Evolutionary conservation across 2,329 filamentous ascomycete species (phyloP), one percentile per base, ranked within the genome.

Genomic region (Botrytis fragariae): DNA sequence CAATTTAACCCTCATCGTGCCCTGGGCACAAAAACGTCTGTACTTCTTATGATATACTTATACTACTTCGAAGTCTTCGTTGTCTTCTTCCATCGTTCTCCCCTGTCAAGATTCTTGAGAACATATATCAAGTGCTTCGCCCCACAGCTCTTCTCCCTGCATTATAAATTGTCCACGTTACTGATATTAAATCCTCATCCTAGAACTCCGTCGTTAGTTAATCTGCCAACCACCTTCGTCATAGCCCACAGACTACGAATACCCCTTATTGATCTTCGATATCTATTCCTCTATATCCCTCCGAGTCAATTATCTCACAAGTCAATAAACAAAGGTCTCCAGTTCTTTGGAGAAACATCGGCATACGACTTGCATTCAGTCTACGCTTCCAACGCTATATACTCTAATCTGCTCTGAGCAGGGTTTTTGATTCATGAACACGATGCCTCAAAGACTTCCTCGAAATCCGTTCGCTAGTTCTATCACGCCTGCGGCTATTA

Each of bases 361-460:
- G 29, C 48, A 35, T 59, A n/a, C 42, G n/a, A 44, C 29, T 39
- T 37, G 39, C 39, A 22, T 29, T 39, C 61, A 59, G 57, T 29
- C 29, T 39, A 65, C 60, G 42, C 29, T 60, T 39, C 32, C 25
- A n/a, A 63, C n/a, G 57, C 72, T 59, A 42, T 59, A 75, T 62
- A 65, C 57, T 44, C 64, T 39, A 42, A 65, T 69, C 73, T 74
- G 71, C 74, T 72, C 44, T 35, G 65, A 69, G 72, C 69, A 76
- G 74, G 65, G 73, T 62, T 45, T 25, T 44, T 59, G 64, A 70
- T 75, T 45, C 45, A 76, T 76, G 78, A 77, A 67, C 77, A 79
- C 76, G 75, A 82, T 82, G 80, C 80, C 80, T 80, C 79, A 81
- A 80, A 79, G 79, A 80, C 74, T 79, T 71, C 77, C 79, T 73